A percentile compares a stretch with the other conserved stretches of the same genome.
Evolutionary conservation across 169 alveolate genomes (phyloP).

Genomic region (Cryptosporidium meleagridis): DNA sequence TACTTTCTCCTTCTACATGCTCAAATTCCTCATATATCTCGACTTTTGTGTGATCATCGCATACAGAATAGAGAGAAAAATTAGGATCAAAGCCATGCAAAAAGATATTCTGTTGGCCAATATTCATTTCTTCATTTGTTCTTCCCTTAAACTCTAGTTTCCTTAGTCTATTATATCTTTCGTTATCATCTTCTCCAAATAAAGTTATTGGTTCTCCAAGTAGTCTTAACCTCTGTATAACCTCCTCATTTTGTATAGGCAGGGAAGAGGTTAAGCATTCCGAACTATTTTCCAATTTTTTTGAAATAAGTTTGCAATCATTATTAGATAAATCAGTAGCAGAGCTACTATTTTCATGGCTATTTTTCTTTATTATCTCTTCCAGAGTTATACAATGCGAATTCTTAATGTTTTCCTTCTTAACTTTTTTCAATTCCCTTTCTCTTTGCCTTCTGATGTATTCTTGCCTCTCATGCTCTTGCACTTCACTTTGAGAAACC

Average conservation of each 20-base stretch:
- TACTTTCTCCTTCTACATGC: constrained; percentile 75
- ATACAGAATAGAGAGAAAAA: constrained; percentile 77
- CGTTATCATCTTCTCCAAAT: constrained; percentile 83
- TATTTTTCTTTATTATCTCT: not conserved
- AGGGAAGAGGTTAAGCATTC: not conserved
- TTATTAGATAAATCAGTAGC: not conserved
- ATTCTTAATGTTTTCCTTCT: not conserved
- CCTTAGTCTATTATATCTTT: constrained; percentile 79
- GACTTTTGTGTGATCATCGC: constrained; percentile 75
- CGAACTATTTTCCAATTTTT: not conserved
- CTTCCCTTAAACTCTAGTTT: constrained; percentile 63
- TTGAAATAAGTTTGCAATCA: not conserved
- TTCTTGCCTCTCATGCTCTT: constrained; percentile 14
- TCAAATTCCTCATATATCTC: constrained; percentile 77
- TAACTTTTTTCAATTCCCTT: constrained; percentile 13
- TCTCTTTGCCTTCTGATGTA: constrained; percentile 30
- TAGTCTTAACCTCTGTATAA: constrained; percentile 77
- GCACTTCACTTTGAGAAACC: constrained; percentile 41
- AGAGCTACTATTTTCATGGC: not conserved
- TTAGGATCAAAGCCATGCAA: constrained; percentile 56
- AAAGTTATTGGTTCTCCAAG: constrained; percentile 81
- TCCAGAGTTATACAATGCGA: not conserved
- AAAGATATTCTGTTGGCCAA: constrained; percentile 62
- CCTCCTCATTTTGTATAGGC: constrained; percentile 71
- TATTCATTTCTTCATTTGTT: constrained; percentile 70